Base-by-base conservation (phyloP, 176 grass and related monocot genomes). In the Zea luxurians region DNA sequence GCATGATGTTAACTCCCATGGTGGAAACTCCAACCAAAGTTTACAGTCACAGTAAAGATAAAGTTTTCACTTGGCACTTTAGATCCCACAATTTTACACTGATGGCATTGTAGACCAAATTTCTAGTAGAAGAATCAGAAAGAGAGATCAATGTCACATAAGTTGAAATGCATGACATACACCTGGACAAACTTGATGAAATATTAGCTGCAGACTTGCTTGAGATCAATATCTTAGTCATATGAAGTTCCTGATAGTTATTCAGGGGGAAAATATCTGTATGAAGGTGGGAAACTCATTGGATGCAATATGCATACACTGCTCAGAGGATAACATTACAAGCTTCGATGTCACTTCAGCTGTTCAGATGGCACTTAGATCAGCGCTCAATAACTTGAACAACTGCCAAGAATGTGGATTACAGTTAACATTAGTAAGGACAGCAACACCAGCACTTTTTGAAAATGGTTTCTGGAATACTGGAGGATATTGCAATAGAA, bases 401-500 rank as follows among this genome's bases (percentile, higher is more conserved):
- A 50, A 54, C 37, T 83, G 45, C 65, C 74, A 37, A 16, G 74
- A 89, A 63, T 88, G 82, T 49, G 73, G 64, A 49, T 52, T 86
- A 11, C 38, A 87, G 62, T 57, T 90, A 46, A 85, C 84, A 41
- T 67, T 92, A 85, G 66, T 92, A 57, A 89, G 93, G 44, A 96
- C 93, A 55, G 84, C 82, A 80, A 78, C 93, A 74, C 36, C 89
- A 7, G 73, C 80, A 76, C 91, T 93, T 13, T 90, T 93, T 47
- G 91, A 93, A 87, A 89, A 93, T 68, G 94, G 94, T 1, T 54
- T 72, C 7, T 97, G 89, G 87, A 80, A 93, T 78, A 73, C 68
- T 49, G 91, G 91, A 61, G 91, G 91, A 15, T 38, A 89, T 50
- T 93, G 91, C 73, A 93, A 91, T 60, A 89, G 91, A 78, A 97